A percentile compares a stretch with the other conserved stretches of the same genome.
Conservation (phyloP, 83 land plant species). For the Diphasiastrum complanatum region DNA sequence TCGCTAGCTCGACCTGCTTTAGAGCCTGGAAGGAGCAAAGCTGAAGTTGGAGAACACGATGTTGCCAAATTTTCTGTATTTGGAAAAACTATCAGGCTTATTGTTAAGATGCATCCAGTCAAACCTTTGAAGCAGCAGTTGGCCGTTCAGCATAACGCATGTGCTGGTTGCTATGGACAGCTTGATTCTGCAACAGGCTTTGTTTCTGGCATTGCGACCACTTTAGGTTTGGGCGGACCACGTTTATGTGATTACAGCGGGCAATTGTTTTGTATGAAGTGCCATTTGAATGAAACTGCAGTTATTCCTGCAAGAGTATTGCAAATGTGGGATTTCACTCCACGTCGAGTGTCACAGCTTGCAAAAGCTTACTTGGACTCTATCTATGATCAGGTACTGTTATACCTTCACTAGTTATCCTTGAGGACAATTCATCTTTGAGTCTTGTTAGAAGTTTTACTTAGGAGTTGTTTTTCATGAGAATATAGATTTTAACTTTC, state of each 20-base stretch:
- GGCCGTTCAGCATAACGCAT: constrained; percentile 60
- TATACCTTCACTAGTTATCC: background rate
- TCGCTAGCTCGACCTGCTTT: too few species aligned
- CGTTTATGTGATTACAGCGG: constrained; percentile 92
- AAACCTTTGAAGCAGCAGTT: constrained; percentile 66
- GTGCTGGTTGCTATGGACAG: constrained; percentile 83
- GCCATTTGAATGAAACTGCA: constrained; percentile 86
- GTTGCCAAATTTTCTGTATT: constrained; percentile 20
- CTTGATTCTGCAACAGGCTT: constrained; percentile 49
- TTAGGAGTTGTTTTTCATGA: too few species aligned
- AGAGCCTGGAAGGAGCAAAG: constrained; percentile 1
- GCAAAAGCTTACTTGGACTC: constrained; percentile 93
- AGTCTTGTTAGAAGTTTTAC: too few species aligned
- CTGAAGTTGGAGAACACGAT: constrained; percentile 13
- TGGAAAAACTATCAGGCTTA: constrained; percentile 71
- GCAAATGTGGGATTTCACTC: constrained; percentile 83
- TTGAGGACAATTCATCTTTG: too few species aligned
- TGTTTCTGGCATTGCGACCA: constrained; percentile 58
- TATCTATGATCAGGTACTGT: constrained; percentile 74
- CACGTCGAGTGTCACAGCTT: constrained; percentile 79
- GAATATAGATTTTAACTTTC: too few species aligned
- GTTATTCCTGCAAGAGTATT: constrained; percentile 83
- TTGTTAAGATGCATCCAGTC: constrained; percentile 47
- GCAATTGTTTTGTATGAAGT: constrained; percentile 70
- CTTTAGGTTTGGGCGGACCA: constrained; percentile 74